Percentiles rank a stretch among this genome's conserved stretches.
Conservation (phyloP, 2,329 filamentous ascomycete genomes). For the Simplicillium aogashimaense region DNA sequence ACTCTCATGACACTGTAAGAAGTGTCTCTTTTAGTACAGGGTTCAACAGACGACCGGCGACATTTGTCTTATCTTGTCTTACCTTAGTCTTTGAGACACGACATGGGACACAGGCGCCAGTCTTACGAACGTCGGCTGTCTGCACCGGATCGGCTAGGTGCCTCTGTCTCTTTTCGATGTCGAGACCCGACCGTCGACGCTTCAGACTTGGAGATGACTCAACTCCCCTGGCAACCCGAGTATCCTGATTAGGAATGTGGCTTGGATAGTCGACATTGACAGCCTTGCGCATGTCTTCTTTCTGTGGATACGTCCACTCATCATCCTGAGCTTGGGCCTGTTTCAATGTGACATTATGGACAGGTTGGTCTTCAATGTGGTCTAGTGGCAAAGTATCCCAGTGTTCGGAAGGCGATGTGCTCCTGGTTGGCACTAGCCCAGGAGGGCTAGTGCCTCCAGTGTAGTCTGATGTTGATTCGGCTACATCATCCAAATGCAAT, state of each 20-base stretch:
- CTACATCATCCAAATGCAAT: constrained; percentile 17
- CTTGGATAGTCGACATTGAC: constrained; percentile 19
- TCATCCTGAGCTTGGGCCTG: constrained; percentile 27
- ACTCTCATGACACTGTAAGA: constrained; percentile 26
- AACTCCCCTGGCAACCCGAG: constrained; percentile 12
- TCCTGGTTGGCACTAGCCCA: constrained; percentile 25
- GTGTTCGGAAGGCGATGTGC: constrained; percentile 29
- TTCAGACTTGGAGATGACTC: constrained; percentile 18
- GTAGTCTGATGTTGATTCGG: not conserved
- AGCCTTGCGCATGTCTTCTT: constrained; percentile 18
- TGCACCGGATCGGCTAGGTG: constrained; percentile 29
- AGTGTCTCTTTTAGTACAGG: constrained; percentile 7
- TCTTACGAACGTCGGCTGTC: constrained; percentile 38
- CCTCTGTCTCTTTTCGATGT: constrained; percentile 23
- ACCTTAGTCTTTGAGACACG: constrained; percentile 37
- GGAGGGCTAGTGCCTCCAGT: constrained; percentile 14
- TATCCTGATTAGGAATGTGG: constrained; percentile 19
- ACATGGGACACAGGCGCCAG: constrained; percentile 37
- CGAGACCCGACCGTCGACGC: constrained; percentile 22
- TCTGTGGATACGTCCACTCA: constrained; percentile 29
- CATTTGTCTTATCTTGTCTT: constrained; percentile 17
- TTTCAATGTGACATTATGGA: constrained; percentile 19
- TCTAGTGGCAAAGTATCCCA: constrained; percentile 20
- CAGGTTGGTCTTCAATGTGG: constrained; percentile 19
- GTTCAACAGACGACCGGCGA: constrained; percentile 1